Percentiles rank a stretch among this genome's conserved stretches.
Conservation (phyloP, 257 asterid genomes). For the Lycium ferocissimum region DNA sequence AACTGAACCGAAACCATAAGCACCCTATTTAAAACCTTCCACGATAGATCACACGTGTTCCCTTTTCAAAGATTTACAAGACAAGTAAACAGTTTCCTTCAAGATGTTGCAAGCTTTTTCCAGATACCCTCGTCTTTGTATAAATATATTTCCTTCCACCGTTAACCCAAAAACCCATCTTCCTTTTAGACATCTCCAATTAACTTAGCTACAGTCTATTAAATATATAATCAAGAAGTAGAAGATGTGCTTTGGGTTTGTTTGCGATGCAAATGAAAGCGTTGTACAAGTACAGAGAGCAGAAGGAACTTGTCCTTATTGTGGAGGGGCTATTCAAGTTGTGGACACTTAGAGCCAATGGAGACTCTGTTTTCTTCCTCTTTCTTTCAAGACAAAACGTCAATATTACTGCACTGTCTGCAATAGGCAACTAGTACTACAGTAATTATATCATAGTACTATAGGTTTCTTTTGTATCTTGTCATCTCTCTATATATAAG, state of each 20-base stretch:
- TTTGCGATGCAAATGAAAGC: constrained; percentile 82
- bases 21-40: too few species aligned
- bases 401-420: constrained; percentile 66
- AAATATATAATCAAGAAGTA: not conserved
- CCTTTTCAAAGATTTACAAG: too few species aligned
- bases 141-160: not conserved
- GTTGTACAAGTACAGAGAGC: constrained; percentile 72
- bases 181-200: not conserved
- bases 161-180: not conserved
- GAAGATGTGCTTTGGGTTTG: constrained; percentile 75
- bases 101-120: not conserved
- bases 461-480: too few species aligned
- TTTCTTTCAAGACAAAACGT: constrained; percentile 75
- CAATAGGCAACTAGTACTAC: constrained; percentile 56
- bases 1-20: too few species aligned
- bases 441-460: constrained; percentile 25
- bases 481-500: too few species aligned
- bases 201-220: not conserved
- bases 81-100: not conserved
- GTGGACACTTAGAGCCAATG: constrained; percentile 79
- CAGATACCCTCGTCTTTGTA: not conserved
- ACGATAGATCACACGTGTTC: too few species aligned
- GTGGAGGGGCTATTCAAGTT: constrained; percentile 92
- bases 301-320: constrained; percentile 80
- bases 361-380: constrained; percentile 80